Percentiles rank a stretch among this genome's conserved stretches.
Evolutionary conservation across 257 asterid genomes (phyloP).

Genomic region (Nicotiana knightiana): DNA sequence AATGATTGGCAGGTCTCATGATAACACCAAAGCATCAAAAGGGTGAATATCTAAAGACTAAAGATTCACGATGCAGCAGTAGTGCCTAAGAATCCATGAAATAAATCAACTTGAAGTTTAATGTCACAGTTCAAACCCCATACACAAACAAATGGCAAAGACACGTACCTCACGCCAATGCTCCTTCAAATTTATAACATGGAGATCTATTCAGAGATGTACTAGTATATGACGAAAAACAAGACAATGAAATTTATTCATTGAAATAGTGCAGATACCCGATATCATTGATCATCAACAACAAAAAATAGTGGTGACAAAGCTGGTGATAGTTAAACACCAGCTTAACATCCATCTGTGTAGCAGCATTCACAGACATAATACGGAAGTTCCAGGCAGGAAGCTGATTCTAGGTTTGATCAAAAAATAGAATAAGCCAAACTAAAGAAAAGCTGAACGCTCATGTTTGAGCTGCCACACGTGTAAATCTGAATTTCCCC

Average conservation of each 20-base stretch:
- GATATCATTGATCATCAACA: not conserved
- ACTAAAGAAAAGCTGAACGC: not conserved
- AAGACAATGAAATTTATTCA: not conserved
- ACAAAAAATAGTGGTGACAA: not conserved
- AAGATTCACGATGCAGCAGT: not conserved
- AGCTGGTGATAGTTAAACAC: not conserved
- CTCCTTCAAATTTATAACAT: not conserved
- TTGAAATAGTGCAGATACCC: not conserved
- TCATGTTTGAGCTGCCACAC: not conserved
- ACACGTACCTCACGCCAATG: not conserved
- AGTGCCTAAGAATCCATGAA: not conserved
- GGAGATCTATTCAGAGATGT: not conserved
- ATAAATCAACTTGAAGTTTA: not conserved
- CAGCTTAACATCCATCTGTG: not conserved
- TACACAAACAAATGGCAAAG: not conserved
- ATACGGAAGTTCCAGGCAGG: not conserved
- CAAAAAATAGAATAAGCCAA: not conserved
- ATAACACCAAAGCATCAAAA: not conserved
- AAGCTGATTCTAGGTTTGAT: not conserved
- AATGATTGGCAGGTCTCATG: not conserved
- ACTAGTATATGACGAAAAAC: not conserved
- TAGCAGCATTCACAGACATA: not conserved
- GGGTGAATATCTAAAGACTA: not conserved
- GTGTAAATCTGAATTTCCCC: not conserved
- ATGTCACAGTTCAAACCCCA: not conserved